Percentiles rank a stretch among this genome's conserved stretches.
Evolutionary conservation across 306 rosid genomes (phyloP).

Genomic region (Arachis hypogaea): DNA sequence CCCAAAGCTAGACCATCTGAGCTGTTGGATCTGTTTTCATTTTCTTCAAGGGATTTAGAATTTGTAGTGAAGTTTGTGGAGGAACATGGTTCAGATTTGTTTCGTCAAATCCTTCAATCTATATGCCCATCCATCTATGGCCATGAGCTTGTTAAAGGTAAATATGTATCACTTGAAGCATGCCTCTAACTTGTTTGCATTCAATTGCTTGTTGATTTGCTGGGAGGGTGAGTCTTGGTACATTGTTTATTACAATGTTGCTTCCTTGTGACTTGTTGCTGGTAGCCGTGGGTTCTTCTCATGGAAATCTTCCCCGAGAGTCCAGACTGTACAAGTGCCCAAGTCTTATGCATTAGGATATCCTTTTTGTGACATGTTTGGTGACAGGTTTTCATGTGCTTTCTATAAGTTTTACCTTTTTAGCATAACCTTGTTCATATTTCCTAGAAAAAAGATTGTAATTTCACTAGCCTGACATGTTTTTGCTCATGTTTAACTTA

Average conservation of each 20-base stretch:
- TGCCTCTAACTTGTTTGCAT: constrained; percentile 25
- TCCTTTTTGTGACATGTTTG: constrained; percentile 16
- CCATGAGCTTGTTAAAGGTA: constrained; percentile 98
- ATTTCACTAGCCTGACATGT: constrained; percentile 12
- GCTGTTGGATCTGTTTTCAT: constrained; percentile 72
- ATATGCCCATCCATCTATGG: constrained; percentile 96
- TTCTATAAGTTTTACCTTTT: constrained; percentile 2
- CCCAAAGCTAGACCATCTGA: constrained; percentile 67
- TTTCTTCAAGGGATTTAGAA: constrained; percentile 89
- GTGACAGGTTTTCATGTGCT: constrained; percentile 22
- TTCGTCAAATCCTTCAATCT: constrained; percentile 87
- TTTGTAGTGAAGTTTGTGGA: constrained; percentile 72
- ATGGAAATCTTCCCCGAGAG: constrained; percentile 3
- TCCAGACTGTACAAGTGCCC: not conserved
- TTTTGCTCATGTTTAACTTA: constrained; percentile 21
- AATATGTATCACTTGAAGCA: constrained; percentile 25
- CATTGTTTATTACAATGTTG: not conserved
- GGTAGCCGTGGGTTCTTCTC: constrained; percentile 21
- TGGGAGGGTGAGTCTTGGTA: not conserved
- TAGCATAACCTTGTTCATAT: constrained; percentile 24
- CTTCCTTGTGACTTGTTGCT: constrained; percentile 26
- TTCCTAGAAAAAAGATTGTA: constrained; percentile 16
- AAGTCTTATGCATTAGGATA: constrained; percentile 21
- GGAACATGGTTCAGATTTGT: constrained; percentile 82
- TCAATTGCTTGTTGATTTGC: constrained; percentile 6